phyloP scores from a whole-genome alignment of 2,329 filamentous ascomycete genomes.

The Cordyceps cicadae region DNA sequence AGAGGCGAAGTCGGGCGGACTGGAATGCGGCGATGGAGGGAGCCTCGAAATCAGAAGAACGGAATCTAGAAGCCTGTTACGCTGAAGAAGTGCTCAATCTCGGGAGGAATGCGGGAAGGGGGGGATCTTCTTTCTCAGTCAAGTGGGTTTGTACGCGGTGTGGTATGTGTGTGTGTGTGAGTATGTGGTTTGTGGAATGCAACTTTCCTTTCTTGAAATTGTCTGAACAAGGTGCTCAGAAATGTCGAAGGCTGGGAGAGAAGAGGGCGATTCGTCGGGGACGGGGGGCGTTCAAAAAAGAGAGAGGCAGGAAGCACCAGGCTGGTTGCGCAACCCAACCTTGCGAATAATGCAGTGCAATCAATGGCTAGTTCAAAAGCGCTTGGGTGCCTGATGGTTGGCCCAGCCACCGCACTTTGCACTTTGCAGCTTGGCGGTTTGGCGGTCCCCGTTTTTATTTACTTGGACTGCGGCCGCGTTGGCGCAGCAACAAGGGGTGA shows the following conservation, averaged over 20 bases:
- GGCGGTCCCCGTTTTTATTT: constrained; percentile 17
- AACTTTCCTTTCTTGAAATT: constrained; percentile 9
- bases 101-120: not conserved
- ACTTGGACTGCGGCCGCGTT: constrained; percentile 17
- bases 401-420: constrained; percentile 24
- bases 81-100: not conserved
- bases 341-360: not conserved
- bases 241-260: constrained; percentile 9
- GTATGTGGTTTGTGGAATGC: constrained; percentile 7
- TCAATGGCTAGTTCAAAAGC: not conserved
- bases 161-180: not conserved
- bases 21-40: not conserved
- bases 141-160: not conserved
- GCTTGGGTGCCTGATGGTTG: constrained; percentile 16
- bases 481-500: constrained; percentile 18
- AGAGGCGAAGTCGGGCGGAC: not conserved
- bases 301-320: not conserved
- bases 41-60: too few relatives aligned
- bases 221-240: not conserved
- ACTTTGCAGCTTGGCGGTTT: not conserved
- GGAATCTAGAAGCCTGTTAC: too few relatives aligned
- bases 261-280: not conserved
- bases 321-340: not conserved
- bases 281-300: not conserved
- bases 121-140: not conserved